These are phyloP conservation scores for Dicorynia guianensis DNA, from an alignment of 306 rosid species.

Conservation along the genomic window DNA sequence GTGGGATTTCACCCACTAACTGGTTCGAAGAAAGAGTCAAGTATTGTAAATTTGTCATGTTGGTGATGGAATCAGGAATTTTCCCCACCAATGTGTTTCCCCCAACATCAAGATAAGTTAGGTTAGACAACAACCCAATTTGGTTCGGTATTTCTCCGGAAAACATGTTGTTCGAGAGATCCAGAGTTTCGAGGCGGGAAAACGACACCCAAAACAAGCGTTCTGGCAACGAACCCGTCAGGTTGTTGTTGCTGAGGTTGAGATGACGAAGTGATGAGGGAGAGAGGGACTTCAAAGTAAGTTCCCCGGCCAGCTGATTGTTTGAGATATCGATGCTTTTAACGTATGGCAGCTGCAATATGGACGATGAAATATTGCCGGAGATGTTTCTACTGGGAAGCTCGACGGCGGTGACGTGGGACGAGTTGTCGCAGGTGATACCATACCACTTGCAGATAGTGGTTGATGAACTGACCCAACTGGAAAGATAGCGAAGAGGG, in stretches of 20 bases:
- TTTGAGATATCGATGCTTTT: slow-evolving; percentile 72
- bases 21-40: slow-evolving; percentile 89
- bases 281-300: slow-evolving; percentile 32
- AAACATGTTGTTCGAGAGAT: slow-evolving; percentile 91
- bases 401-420: slow-evolving; percentile 51
- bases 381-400: slow-evolving; percentile 75
- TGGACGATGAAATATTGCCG: slow-evolving; percentile 53
- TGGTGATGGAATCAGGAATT: slow-evolving; percentile 70
- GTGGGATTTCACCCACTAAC: slow-evolving; percentile 69
- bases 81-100: slow-evolving; percentile 74
- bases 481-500: slow-evolving; percentile 68
- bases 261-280: slow-evolving; percentile 58
- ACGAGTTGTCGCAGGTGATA: slow-evolving; percentile 61
- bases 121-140: slow-evolving; percentile 58
- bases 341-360: slow-evolving; percentile 59
- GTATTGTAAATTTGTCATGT: slow-evolving; percentile 61
- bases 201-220: slow-evolving; percentile 51
- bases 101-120: slow-evolving; percentile 80
- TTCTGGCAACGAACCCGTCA: slow-evolving; percentile 73
- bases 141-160: slow-evolving; percentile 68
- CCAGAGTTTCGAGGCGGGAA: slow-evolving; percentile 57
- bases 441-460: slow-evolving; percentile 73
- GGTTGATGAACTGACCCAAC: slow-evolving; percentile 59
- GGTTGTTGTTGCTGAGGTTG: slow-evolving; percentile 85
- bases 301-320: slow-evolving; percentile 67